These are phyloP conservation scores for Fragosphaeria purpurea DNA, from an alignment of 2,329 filamentous ascomycete genomes.

Conservation along the genomic window DNA sequence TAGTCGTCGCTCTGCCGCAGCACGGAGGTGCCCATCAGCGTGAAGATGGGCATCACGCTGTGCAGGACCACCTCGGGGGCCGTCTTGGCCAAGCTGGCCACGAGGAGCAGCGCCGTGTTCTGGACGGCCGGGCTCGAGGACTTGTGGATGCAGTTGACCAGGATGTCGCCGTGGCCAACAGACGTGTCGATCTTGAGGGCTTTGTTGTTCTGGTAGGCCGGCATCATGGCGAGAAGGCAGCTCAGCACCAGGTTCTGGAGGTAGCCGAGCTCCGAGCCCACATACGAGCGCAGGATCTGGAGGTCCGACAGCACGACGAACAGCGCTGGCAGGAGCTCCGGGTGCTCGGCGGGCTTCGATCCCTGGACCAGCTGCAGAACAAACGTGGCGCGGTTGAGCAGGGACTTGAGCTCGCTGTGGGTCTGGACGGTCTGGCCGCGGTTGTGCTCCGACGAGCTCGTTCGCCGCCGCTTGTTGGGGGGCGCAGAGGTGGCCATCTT, in stretches of 20 bases:
- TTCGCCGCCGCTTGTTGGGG: constrained; percentile 68
- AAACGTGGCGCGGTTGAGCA: constrained; percentile 70
- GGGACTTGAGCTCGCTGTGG: constrained; percentile 53
- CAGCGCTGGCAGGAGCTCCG: constrained; percentile 65
- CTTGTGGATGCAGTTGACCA: constrained; percentile 89
- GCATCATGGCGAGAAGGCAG: constrained; percentile 74
- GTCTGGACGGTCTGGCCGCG: constrained; percentile 50
- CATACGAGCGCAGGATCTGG: constrained; percentile 70
- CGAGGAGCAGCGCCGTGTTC: constrained; percentile 77
- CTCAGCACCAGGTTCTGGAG: constrained; percentile 76
- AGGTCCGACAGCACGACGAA: constrained; percentile 82
- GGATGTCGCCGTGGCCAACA: constrained; percentile 74
- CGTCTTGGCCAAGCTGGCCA: constrained; percentile 76
- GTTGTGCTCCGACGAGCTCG: constrained; percentile 60
- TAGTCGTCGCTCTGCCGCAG: constrained; percentile 92
- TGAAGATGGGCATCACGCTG: constrained; percentile 98
- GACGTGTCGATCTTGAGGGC: constrained; percentile 62
- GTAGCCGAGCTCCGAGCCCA: constrained; percentile 82
- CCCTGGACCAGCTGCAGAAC: constrained; percentile 81
- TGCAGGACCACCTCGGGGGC: constrained; percentile 88
- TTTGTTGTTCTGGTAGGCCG: constrained; percentile 56
- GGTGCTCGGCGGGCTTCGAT: constrained; percentile 64
- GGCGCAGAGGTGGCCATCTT: constrained; percentile 63
- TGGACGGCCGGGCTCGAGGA: constrained; percentile 89
- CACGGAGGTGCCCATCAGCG: constrained; percentile 89